Base-by-base conservation (phyloP, 2,329 filamentous ascomycete species). In the Calonectria fujianensis region DNA sequence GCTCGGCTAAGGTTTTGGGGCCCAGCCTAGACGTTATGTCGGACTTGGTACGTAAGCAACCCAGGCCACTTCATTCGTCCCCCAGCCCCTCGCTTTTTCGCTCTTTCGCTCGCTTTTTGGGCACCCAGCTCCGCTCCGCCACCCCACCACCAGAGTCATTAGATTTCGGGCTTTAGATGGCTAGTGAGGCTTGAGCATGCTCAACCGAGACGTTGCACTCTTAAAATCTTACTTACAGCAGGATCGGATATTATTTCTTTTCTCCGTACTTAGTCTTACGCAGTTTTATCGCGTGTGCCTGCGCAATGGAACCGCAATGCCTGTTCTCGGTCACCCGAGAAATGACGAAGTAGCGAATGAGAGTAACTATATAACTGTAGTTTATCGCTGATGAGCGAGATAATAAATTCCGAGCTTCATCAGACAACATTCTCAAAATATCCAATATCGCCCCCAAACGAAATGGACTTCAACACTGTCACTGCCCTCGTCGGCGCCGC, bases 161-260 rank as follows among this genome's bases (percentile, higher is more conserved):
- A 9, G 27, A 32, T 54, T 54, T 31, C 18, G 24, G 51, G 51
- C 14, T 18, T 29, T 32, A 5, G 11, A 11, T 54, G 31, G 9
- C 27, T 18, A 29, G 27, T 54, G 32, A 54, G 6, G 24, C 27
- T 31, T 4, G 8, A 29, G 51, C 51, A 31, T 45, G 41, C 18
- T n/a, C 18, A 11, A 4, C 24, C n/a, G 51, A 27, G 32, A 59
- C 32, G 37, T 45, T 64, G 59, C 37, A 64, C 16, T 37, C 37
- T 64, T 32, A 63, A 24, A 63, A 63, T 41, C 57, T 37, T 39
- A 29, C 57, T 24, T 39, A 11, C 57, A 35, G 31, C n/a, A 27
- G 35, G 24, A 37, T 41, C n/a, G n/a, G 59, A 61, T 45, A 31
- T 64, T 45, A 16, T 16, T 31, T 24, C 24, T n/a, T 45, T 45